Base-by-base conservation (phyloP, 2,329 filamentous ascomycete genomes). In the Raffaelea deltoideospora region DNA sequence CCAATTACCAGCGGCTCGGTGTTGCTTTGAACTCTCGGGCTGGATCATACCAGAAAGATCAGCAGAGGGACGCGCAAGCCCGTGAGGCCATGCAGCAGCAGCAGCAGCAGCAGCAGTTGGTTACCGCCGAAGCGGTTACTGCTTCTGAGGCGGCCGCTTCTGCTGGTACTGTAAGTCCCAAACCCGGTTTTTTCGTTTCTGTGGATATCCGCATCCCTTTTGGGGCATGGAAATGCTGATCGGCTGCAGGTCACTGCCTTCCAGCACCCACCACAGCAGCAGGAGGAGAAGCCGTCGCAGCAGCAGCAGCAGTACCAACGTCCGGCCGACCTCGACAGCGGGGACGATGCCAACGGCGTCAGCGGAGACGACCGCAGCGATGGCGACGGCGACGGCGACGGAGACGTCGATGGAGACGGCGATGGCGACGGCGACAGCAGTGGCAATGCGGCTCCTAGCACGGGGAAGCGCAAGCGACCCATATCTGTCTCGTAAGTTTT, bases 401-500 rank as follows among this genome's bases (percentile, higher is more conserved):
- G 53, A 38, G 55, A 59, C 43, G 69, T 65, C 49, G 57, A 61
- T 35, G 48, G n/a, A n/a, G 63, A 67, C 31, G 60, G 62, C 39
- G 60, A 65, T 40, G 58, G 60, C 37, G 50, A 57, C 33, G 43
- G 48, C 28, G 60, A 66, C 35, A 50, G 55, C 18, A 15, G 11
- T 10, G 11, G 52, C 52, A n/a, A n/a, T 22, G 35, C 4, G 30
- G 35, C 4, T 18, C 28, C 22, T 22, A 60, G 59, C 36, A 57
- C 53, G 42, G 62, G 66, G 40, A 76, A 76, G 54, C 66, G 72
- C 43, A 76, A 75, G 52, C 62, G 72, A 40, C 68, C 69, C 41
- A 62, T 73, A 34, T 73, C 70, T 41, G 70, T 74, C 42, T 74
- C 70, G 70, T 75, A 63, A 48, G 62, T 62, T 24, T 17, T 27